phyloP scores from a whole-genome alignment of 176 grass and related monocot species.

The Oryza officinalis region DNA sequence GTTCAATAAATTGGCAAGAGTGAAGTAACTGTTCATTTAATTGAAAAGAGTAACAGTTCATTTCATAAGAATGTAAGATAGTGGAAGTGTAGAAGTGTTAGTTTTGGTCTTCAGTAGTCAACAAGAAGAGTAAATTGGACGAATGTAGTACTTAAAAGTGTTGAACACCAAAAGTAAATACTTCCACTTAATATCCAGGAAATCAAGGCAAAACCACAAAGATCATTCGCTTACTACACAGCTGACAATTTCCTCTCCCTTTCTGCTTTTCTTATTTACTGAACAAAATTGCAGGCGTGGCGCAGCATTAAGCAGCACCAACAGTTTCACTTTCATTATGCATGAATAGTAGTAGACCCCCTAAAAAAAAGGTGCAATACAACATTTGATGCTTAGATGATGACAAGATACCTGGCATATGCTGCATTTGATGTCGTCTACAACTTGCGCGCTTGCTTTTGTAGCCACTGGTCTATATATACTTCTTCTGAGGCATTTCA shows the following conservation, averaged over 20 bases:
- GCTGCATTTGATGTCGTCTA: constrained; percentile 74
- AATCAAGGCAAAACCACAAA: neutral
- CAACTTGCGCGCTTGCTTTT: constrained; percentile 1
- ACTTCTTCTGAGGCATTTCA: constrained; percentile 69
- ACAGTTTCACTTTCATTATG: neutral
- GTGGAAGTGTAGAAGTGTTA: neutral
- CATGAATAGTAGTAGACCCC: neutral
- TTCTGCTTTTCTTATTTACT: neutral
- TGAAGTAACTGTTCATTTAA: neutral
- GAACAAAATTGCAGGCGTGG: neutral
- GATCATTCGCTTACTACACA: neutral
- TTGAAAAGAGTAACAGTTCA: neutral
- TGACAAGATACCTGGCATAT: constrained; percentile 76
- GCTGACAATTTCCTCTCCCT: neutral
- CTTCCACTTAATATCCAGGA: neutral
- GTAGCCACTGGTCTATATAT: constrained; percentile 36
- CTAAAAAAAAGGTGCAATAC: neutral
- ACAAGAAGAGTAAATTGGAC: neutral
- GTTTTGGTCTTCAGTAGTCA: neutral
- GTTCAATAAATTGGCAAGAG: neutral
- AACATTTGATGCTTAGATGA: neutral
- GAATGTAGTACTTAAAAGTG: neutral
- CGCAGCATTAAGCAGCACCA: neutral
- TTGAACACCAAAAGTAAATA: neutral
- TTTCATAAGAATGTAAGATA: neutral